A percentile compares a stretch with the other conserved stretches of the same genome.
Evolutionary conservation across 202 grass and related monocot species (phyloP).

Genomic region (Eragrostis tef): DNA sequence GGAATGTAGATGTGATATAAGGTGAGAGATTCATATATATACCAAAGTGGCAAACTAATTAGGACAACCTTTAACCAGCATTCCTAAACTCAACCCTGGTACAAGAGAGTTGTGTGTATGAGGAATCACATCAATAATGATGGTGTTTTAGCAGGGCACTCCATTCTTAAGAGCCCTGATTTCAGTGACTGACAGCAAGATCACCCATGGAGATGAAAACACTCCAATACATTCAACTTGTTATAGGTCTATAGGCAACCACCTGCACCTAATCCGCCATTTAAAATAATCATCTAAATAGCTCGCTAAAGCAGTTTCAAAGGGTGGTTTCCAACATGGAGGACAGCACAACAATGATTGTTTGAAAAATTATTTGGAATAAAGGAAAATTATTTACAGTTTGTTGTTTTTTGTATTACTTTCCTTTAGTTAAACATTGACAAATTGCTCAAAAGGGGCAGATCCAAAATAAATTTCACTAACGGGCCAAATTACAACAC

Average conservation of each 20-base stretch:
- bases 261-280: no score
- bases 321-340: neutral
- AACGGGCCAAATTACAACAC: constrained; percentile 17
- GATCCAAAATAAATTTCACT: constrained; percentile 1
- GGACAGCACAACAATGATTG: neutral
- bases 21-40: neutral
- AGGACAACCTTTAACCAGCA: neutral
- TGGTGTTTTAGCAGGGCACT: neutral
- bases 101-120: no score
- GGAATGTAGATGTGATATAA: neutral
- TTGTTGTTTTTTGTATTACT: neutral
- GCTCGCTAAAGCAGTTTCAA: neutral
- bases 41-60: neutral
- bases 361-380: neutral
- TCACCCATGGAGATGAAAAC: neutral
- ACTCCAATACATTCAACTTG: neutral
- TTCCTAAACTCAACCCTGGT: neutral
- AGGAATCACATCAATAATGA: neutral
- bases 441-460: no score
- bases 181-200: neutral
- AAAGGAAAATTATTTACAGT: neutral
- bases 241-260: no score
- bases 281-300: neutral
- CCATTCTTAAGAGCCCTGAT: neutral
- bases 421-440: neutral